Evolutionary conservation across 176 grass and related monocot species (phyloP).

Genomic region (Ampelocalamus luodianensis): DNA sequence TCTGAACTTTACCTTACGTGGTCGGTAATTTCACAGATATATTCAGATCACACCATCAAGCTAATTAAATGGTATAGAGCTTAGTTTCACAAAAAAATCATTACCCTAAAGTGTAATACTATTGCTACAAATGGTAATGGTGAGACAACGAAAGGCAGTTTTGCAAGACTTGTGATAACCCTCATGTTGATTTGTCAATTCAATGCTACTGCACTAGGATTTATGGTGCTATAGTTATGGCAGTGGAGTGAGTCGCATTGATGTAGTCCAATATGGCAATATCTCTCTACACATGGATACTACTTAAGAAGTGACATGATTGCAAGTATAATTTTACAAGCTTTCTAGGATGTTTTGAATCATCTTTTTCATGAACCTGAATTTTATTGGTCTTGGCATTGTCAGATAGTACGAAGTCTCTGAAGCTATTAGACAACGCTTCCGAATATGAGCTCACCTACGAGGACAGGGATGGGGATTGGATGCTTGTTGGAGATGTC

Average conservation of each 20-base stretch:
- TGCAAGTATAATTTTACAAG: slow-evolving; percentile 8
- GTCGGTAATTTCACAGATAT: neutral
- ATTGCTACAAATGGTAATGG: neutral
- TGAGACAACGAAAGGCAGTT: neutral
- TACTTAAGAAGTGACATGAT: neutral
- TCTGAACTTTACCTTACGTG: neutral
- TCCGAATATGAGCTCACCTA: slow-evolving; percentile 80
- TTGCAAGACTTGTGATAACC: neutral
- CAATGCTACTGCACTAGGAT: slow-evolving; percentile 20
- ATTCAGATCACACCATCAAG: neutral
- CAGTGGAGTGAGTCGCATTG: neutral
- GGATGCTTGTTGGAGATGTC: slow-evolving; percentile 97
- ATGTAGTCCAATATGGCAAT: neutral
- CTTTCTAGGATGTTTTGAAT: neutral
- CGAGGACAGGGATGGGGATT: slow-evolving; percentile 88
- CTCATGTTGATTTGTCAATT: slow-evolving; percentile 2
- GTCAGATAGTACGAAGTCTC: slow-evolving; percentile 46
- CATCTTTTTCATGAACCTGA: neutral
- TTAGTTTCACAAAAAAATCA: neutral
- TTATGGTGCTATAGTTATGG: slow-evolving; percentile 15
- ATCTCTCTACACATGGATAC: neutral
- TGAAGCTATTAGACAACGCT: slow-evolving; percentile 63
- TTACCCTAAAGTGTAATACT: neutral
- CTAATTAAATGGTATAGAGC: neutral
- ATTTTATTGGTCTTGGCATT: slow-evolving; percentile 11